These are phyloP conservation scores for Podila epicladia DNA, from an alignment of 192 early-diverging fungal species.

Conservation along the genomic window DNA sequence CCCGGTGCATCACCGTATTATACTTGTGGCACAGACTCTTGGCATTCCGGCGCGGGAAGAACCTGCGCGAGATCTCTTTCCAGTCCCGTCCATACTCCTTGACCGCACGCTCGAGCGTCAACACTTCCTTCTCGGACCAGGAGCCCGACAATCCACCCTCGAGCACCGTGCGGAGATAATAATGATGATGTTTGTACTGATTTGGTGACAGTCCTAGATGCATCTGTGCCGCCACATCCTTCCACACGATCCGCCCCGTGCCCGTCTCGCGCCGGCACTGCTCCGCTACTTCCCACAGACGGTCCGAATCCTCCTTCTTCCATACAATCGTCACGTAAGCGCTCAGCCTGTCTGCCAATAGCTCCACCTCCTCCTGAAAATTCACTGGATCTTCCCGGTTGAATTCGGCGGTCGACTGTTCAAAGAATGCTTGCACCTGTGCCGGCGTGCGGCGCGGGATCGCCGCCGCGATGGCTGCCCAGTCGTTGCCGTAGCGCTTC, in stretches of 20 bases:
- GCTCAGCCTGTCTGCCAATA: conserved; percentile 2
- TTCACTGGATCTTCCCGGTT: background rate
- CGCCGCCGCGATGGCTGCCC: conserved; percentile 6
- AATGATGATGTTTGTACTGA: conserved; percentile 42
- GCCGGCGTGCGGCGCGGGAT: conserved; percentile 9
- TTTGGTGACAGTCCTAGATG: background rate
- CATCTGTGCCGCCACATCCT: conserved; percentile 10
- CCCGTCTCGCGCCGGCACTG: background rate
- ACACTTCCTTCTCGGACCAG: conserved; percentile 24
- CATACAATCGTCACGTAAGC: conserved; percentile 1
- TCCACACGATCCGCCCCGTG: conserved; percentile 11
- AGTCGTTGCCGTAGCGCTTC: conserved; percentile 17
- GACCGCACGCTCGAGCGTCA: conserved; percentile 28
- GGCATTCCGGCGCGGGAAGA: conserved; percentile 28
- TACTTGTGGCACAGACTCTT: conserved; percentile 49
- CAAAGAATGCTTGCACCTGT: conserved; percentile 15
- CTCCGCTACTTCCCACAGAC: conserved; percentile 26
- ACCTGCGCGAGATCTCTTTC: conserved; percentile 3
- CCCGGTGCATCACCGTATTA: conserved; percentile 9
- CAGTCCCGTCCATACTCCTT: conserved; percentile 24
- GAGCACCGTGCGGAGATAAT: conserved; percentile 16
- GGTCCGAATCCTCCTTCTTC: conserved; percentile 39
- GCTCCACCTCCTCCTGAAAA: conserved; percentile 1
- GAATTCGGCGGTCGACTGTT: conserved; percentile 2
- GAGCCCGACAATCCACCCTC: conserved; percentile 2